Evolutionary conservation across 176 grass and related monocot genomes (phyloP).

Genomic region (Saccharum officinarum): DNA sequence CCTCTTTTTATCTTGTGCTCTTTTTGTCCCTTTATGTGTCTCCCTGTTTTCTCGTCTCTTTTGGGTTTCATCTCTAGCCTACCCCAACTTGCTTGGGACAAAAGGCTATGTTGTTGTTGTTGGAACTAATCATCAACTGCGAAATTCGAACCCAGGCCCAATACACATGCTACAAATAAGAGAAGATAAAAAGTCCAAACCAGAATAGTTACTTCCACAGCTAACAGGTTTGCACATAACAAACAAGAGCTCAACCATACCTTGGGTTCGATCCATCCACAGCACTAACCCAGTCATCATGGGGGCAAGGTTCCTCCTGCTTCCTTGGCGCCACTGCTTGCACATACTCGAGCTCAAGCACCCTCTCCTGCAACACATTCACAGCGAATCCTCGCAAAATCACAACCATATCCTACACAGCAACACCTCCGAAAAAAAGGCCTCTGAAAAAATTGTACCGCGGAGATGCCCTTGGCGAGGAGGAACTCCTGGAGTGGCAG

Average conservation of each 20-base stretch:
- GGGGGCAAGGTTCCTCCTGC: slow-evolving; percentile 70
- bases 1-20: no score
- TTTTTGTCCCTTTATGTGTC: no score
- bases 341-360: slow-evolving; percentile 93
- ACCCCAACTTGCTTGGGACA: no score
- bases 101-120: no score
- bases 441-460: slow-evolving; percentile 35
- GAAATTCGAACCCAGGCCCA: background rate
- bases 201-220: background rate
- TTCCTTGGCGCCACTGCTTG: slow-evolving; percentile 75
- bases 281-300: slow-evolving; percentile 95
- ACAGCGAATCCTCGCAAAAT: background rate
- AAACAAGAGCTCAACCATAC: slow-evolving; percentile 32
- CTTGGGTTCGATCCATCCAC: slow-evolving; percentile 83
- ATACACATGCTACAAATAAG: background rate
- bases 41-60: no score
- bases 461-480: slow-evolving; percentile 81
- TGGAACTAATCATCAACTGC: no score
- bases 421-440: background rate
- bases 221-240: background rate
- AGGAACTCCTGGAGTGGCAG: slow-evolving; percentile 84
- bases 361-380: slow-evolving; percentile 66
- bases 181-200: background rate
- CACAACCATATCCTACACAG: background rate
- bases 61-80: no score